These are phyloP conservation scores for Sedum album DNA, from an alignment of 164 flowering plant species.

Conservation along the genomic window DNA sequence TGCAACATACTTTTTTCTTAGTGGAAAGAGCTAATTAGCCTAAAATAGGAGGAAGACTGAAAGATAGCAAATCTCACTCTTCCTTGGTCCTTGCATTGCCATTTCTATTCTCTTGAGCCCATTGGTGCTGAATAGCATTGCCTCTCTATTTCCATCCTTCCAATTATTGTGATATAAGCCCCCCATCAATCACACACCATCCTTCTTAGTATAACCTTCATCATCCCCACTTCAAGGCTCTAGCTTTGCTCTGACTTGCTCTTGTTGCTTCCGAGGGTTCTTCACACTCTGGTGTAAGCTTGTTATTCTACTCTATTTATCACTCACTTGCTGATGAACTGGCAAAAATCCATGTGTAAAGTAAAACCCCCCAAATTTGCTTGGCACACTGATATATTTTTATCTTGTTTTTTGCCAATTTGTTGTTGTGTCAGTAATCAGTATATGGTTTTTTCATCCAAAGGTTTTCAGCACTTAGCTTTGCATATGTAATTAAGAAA, in stretches of 20 bases:
- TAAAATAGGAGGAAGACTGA: conserved; percentile 18
- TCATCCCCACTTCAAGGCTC: neutral
- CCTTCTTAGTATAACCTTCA: neutral
- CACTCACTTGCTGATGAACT: neutral
- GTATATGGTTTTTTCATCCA: no score
- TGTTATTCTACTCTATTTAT: conserved; percentile 1
- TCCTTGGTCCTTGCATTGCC: conserved; percentile 10
- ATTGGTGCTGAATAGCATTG: conserved; percentile 1
- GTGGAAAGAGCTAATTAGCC: conserved; percentile 14
- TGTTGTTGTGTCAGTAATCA: neutral
- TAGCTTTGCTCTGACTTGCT: neutral
- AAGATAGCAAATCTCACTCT: conserved; percentile 5
- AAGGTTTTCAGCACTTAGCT: neutral
- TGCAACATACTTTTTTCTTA: conserved; percentile 6
- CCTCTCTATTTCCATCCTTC: conserved; percentile 10
- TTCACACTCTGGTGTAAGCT: neutral
- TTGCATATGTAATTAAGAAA: neutral
- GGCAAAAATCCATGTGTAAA: neutral
- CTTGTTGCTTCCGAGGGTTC: neutral
- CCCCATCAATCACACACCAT: conserved; percentile 2
- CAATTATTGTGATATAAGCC: neutral
- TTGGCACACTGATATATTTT: neutral
- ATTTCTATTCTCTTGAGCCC: conserved; percentile 9
- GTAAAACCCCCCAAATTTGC: neutral
- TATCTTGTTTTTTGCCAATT: neutral